A percentile compares a stretch with the other conserved stretches of the same genome.
Conservation (phyloP, 768 basidiomycete genomes). For the Suillus luteus region DNA sequence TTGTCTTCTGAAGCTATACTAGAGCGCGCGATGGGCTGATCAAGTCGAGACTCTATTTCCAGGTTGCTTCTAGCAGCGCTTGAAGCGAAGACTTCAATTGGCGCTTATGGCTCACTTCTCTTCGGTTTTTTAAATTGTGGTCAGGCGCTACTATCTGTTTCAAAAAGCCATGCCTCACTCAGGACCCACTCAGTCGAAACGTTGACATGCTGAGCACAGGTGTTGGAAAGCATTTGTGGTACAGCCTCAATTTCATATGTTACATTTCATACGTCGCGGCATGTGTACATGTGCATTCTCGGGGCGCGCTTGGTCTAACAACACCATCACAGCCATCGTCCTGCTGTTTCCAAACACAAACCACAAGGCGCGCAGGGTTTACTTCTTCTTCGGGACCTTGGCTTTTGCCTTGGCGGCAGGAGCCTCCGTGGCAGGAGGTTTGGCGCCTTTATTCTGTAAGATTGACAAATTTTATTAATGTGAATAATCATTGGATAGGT, state of each 20-base stretch:
- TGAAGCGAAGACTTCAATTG: neutral
- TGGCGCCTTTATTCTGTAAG: conserved; percentile 25
- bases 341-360: conserved; percentile 1
- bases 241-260: neutral
- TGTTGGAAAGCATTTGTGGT: neutral
- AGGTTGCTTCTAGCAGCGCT: neutral
- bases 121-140: neutral
- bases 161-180: neutral
- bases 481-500: conserved; percentile 2
- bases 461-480: neutral
- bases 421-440: conserved; percentile 25
- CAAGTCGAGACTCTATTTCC: neutral
- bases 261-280: neutral
- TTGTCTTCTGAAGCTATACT: neutral
- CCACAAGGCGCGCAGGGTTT: conserved; percentile 1
- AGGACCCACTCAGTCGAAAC: neutral
- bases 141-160: neutral
- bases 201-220: neutral
- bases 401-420: conserved; percentile 30
- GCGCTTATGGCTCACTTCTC: neutral
- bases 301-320: neutral
- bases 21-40: neutral
- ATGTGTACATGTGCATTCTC: conserved; percentile 3
- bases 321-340: neutral
- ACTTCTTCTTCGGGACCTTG: conserved; percentile 35